Evolutionary conservation across 805 yeast species (phyloP).

Genomic region (Jamesozyma spencerorum): DNA sequence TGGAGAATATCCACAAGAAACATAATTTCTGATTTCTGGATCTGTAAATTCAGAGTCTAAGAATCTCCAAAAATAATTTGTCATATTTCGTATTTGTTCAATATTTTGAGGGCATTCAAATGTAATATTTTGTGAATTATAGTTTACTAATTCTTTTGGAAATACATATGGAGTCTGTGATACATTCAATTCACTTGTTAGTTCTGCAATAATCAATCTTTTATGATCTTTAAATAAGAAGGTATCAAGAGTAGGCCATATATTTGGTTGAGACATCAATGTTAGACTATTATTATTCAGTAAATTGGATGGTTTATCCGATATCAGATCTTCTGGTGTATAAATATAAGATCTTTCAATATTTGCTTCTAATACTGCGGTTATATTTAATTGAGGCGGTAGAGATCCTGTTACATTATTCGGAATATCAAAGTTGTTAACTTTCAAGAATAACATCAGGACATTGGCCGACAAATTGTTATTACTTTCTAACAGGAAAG

Average conservation of each 20-base stretch:
- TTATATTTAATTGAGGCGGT: conserved; percentile 6
- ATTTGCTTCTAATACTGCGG: conserved; percentile 13
- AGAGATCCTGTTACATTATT: not conserved
- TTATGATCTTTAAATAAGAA: conserved; percentile 30
- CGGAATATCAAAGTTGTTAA: conserved; percentile 4
- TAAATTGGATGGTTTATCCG: conserved; percentile 11
- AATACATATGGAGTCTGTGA: conserved; percentile 29
- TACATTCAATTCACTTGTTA: conserved; percentile 21
- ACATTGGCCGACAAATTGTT: conserved; percentile 39
- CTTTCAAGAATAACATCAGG: conserved; percentile 34
- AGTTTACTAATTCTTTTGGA: conserved; percentile 17
- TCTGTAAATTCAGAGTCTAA: conserved; percentile 38
- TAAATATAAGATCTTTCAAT: conserved; percentile 21
- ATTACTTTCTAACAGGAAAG: conserved; percentile 35
- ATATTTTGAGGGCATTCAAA: conserved; percentile 15
- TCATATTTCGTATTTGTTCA: conserved; percentile 8
- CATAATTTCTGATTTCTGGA: conserved; percentile 30
- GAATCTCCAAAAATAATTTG: conserved; percentile 31
- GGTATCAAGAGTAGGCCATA: conserved; percentile 30
- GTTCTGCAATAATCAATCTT: conserved; percentile 33
- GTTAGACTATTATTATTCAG: not conserved
- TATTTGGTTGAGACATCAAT: conserved; percentile 3
- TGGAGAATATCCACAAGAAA: conserved; percentile 59
- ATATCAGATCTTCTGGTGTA: conserved; percentile 20
- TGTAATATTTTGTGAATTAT: conserved; percentile 14